These are phyloP conservation scores for Stenocarpella maydis DNA, from an alignment of 2,329 filamentous ascomycete species.

Conservation along the genomic window DNA sequence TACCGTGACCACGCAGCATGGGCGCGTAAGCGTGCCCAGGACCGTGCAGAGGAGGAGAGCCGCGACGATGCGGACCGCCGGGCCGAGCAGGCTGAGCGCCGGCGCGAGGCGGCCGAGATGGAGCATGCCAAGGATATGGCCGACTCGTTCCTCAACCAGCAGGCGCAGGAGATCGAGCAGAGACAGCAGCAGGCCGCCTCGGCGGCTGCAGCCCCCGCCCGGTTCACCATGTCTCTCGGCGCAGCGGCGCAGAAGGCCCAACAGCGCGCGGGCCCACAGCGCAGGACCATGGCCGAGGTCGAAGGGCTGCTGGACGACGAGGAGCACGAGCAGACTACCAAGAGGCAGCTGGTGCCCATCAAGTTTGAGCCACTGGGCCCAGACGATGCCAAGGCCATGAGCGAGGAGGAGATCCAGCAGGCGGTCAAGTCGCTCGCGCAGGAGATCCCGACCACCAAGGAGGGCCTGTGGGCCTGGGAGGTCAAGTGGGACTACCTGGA, in stretches of 20 bases:
- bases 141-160: slow-evolving; percentile 87
- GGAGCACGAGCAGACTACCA: slow-evolving; percentile 77
- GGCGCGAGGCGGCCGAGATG: slow-evolving; percentile 73
- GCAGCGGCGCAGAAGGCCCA: slow-evolving; percentile 81
- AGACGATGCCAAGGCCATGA: slow-evolving; percentile 71
- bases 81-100: slow-evolving; percentile 78
- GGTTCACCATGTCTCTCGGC: slow-evolving; percentile 92
- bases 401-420: slow-evolving; percentile 86
- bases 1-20: slow-evolving; percentile 87
- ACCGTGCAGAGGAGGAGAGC: slow-evolving; percentile 76
- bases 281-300: slow-evolving; percentile 89
- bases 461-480: slow-evolving; percentile 89
- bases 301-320: slow-evolving; percentile 95
- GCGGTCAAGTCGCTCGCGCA: slow-evolving; percentile 83
- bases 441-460: slow-evolving; percentile 88
- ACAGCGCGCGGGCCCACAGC: slow-evolving; percentile 62
- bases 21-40: slow-evolving; percentile 80
- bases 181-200: slow-evolving; percentile 47
- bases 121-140: slow-evolving; percentile 86
- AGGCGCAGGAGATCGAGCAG: slow-evolving; percentile 77
- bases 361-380: slow-evolving; percentile 72
- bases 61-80: slow-evolving; percentile 85
- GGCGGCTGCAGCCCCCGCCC: slow-evolving; percentile 67
- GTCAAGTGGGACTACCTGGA: slow-evolving; percentile 94
- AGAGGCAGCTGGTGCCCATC: slow-evolving; percentile 82